phyloP scores from a whole-genome alignment of 192 early-diverging fungal species.

The Spinellus fusiger region DNA sequence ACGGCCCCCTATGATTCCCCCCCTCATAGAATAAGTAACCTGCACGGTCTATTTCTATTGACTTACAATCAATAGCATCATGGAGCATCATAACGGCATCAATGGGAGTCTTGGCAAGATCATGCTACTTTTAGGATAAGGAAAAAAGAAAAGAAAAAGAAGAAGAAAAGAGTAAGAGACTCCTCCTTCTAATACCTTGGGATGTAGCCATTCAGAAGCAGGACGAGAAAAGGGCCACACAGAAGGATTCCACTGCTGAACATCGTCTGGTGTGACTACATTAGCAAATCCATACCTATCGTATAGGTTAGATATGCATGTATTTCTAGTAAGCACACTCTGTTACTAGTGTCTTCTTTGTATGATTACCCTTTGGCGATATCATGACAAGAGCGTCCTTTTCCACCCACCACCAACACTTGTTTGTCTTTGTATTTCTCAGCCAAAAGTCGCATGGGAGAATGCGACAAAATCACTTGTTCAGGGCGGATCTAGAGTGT shows the following conservation, averaged over 20 bases:
- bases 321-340: too few species aligned
- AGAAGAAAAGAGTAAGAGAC: too few species aligned
- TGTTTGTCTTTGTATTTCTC: constrained; percentile 52
- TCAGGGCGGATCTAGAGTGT: constrained; percentile 42
- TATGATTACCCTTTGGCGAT: constrained; percentile 65
- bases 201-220: too few species aligned
- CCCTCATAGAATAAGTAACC: neutral
- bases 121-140: constrained; percentile 10
- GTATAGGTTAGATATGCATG: too few species aligned
- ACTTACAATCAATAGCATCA: constrained; percentile 72
- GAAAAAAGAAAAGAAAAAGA: too few species aligned
- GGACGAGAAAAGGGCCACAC: constrained; percentile 62
- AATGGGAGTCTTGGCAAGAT: constrained; percentile 48
- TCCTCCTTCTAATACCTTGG: too few species aligned
- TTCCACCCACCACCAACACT: constrained; percentile 74
- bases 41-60: neutral
- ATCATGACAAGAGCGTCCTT: constrained; percentile 46
- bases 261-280: constrained; percentile 61
- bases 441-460: constrained; percentile 72
- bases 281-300: constrained; percentile 64
- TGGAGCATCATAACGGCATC: constrained; percentile 78
- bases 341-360: constrained; percentile 33
- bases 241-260: constrained; percentile 54
- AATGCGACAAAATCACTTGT: constrained; percentile 80
- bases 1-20: constrained; percentile 72